Evolutionary conservation across 2,329 filamentous ascomycete genomes (phyloP).

Genomic region (Teratosphaeria gauchensis): DNA sequence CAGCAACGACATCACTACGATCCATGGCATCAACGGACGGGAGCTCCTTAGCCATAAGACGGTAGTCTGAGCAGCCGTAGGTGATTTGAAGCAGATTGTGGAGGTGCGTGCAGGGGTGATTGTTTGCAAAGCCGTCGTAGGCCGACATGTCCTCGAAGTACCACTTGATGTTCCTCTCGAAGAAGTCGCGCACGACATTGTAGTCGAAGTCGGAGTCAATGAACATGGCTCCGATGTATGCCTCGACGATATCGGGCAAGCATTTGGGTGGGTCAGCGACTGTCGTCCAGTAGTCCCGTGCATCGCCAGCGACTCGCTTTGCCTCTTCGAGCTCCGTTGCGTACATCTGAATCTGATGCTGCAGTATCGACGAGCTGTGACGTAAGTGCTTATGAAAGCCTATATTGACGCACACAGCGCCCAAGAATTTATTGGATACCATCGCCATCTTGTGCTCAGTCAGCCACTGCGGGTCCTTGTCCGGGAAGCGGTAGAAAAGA

Average conservation of each 20-base stretch:
- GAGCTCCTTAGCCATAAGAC: slow-evolving; percentile 45
- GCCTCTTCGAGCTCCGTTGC: slow-evolving; percentile 50
- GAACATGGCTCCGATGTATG: slow-evolving; percentile 82
- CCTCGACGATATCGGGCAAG: slow-evolving; percentile 79
- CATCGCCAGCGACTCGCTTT: slow-evolving; percentile 38
- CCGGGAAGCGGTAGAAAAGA: slow-evolving; percentile 66
- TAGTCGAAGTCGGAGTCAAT: slow-evolving; percentile 81
- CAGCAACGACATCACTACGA: slow-evolving; percentile 49
- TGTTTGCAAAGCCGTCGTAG: slow-evolving; percentile 73
- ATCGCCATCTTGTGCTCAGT: slow-evolving; percentile 98
- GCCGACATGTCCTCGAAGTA: slow-evolving; percentile 80
- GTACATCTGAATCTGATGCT: slow-evolving; percentile 42
- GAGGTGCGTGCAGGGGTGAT: slow-evolving; percentile 67
- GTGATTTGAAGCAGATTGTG: slow-evolving; percentile 52
- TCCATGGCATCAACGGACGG: slow-evolving; percentile 38
- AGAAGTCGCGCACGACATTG: slow-evolving; percentile 63
- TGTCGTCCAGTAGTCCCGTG: slow-evolving; percentile 60
- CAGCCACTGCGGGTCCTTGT: slow-evolving; percentile 86
- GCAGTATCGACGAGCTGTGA: slow-evolving; percentile 41
- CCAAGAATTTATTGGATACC: slow-evolving; percentile 92
- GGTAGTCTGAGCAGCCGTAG: slow-evolving; percentile 56
- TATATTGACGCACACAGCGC: slow-evolving; percentile 67
- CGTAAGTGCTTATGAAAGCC: slow-evolving; percentile 66
- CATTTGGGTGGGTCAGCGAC: slow-evolving; percentile 60
- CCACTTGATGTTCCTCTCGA: slow-evolving; percentile 59